A percentile compares a stretch with the other conserved stretches of the same genome.
Evolutionary conservation across 352 stramenopile species (phyloP).

Genomic region (Nothophytophthora sp.): DNA sequence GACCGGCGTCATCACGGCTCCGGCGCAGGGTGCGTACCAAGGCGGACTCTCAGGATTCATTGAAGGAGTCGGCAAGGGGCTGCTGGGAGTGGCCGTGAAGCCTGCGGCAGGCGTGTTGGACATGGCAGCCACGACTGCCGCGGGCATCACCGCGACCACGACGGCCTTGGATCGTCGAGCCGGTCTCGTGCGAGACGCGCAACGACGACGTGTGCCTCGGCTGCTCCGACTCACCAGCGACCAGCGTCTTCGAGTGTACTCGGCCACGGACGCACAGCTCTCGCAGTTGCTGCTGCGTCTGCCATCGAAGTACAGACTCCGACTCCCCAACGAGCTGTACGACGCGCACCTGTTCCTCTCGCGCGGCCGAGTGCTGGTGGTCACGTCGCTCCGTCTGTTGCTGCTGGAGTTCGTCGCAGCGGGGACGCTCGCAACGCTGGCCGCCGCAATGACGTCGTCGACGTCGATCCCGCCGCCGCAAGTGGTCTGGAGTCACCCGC

Average conservation of each 20-base stretch:
- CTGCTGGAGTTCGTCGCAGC: slow-evolving; percentile 27
- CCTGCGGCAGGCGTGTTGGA: slow-evolving; percentile 87
- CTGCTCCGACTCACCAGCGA: slow-evolving; percentile 73
- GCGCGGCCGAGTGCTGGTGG: slow-evolving; percentile 59
- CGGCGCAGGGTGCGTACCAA: slow-evolving; percentile 87
- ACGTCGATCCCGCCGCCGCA: slow-evolving; percentile 26
- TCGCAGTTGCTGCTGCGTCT: slow-evolving; percentile 62
- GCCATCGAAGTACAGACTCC: slow-evolving; percentile 39
- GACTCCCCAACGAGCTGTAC: slow-evolving; percentile 79
- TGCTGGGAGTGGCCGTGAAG: slow-evolving; percentile 90
- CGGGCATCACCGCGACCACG: slow-evolving; percentile 83
- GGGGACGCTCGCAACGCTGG: slow-evolving; percentile 29
- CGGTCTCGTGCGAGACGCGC: slow-evolving; percentile 46
- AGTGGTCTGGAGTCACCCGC: slow-evolving; percentile 28
- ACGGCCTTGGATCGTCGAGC: slow-evolving; percentile 78
- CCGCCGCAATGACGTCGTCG: slow-evolving; percentile 34
- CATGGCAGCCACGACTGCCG: slow-evolving; percentile 71
- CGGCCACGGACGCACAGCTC: slow-evolving; percentile 67
- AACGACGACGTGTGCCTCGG: slow-evolving; percentile 55
- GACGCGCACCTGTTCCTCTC: slow-evolving; percentile 77
- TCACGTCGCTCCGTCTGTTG: slow-evolving; percentile 77
- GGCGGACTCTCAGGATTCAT: slow-evolving; percentile 90
- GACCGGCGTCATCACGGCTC: slow-evolving; percentile 91
- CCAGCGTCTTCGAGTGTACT: slow-evolving; percentile 80
- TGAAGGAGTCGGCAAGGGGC: slow-evolving; percentile 85